A percentile compares a stretch with the other conserved stretches of the same genome.
Conservation (phyloP, 2,329 filamentous ascomycete species). For the Alternaria consortialis region DNA sequence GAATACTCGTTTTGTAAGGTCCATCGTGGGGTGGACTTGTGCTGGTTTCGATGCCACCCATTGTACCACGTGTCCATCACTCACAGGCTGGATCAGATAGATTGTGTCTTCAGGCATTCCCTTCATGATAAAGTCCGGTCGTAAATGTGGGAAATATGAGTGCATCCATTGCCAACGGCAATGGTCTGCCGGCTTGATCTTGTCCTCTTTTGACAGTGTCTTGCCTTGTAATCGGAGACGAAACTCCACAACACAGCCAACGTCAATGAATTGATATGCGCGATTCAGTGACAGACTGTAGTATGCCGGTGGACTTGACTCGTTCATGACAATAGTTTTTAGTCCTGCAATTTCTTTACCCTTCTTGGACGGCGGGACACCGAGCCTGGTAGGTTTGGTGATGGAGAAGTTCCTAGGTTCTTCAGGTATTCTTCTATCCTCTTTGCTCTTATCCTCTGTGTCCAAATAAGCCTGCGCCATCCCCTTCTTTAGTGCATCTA, state of each 20-base stretch:
- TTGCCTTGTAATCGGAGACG: conserved; percentile 18
- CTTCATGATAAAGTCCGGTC: conserved; percentile 43
- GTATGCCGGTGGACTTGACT: conserved; percentile 21
- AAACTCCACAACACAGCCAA: conserved; percentile 36
- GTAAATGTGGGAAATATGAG: conserved; percentile 39
- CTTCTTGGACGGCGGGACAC: conserved; percentile 4
- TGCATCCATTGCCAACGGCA: conserved; percentile 34
- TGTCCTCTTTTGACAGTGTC: conserved; percentile 10
- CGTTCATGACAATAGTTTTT: conserved; percentile 28
- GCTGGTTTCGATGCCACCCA: conserved; percentile 30
- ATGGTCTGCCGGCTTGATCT: not conserved
- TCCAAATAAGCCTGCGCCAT: conserved; percentile 4
- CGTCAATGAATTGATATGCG: conserved; percentile 35
- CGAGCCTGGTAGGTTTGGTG: conserved; percentile 6
- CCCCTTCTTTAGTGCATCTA: conserved; percentile 6
- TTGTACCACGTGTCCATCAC: conserved; percentile 32
- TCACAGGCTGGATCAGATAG: conserved; percentile 32
- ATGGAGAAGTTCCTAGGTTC: conserved; percentile 22
- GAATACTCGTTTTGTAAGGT: conserved; percentile 24
- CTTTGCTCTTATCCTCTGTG: conserved; percentile 6
- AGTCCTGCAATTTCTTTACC: conserved; percentile 23
- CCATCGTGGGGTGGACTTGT: not conserved
- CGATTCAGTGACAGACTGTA: conserved; percentile 26
- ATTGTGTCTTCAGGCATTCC: conserved; percentile 37
- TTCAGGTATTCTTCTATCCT: not conserved